phyloP scores from a whole-genome alignment of 352 stramenopile species.

The Globisporangium sylvaticum region DNA sequence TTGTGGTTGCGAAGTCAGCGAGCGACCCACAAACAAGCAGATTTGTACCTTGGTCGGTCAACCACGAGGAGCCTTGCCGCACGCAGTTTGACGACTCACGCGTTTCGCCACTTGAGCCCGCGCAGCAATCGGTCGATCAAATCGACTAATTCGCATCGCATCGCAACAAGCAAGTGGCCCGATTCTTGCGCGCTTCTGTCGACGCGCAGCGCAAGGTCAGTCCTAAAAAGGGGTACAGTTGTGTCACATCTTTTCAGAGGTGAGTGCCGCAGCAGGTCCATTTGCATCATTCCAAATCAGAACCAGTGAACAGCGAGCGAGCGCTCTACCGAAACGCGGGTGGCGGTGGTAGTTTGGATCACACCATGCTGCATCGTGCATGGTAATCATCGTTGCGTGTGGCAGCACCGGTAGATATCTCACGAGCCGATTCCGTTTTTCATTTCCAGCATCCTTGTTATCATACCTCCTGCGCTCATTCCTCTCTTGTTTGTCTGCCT shows the following conservation, averaged over 20 bases:
- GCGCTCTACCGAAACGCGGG: background rate
- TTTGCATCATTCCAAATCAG: background rate
- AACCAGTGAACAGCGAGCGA: background rate
- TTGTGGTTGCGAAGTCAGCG: too few relatives aligned
- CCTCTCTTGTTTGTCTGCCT: background rate
- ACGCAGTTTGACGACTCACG: too few relatives aligned
- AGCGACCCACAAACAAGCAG: too few relatives aligned
- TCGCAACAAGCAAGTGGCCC: background rate
- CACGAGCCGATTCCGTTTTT: background rate
- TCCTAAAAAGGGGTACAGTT: slow-evolving; percentile 1
- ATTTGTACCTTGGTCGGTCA: too few relatives aligned
- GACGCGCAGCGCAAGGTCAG: background rate
- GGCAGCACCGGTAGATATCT: background rate
- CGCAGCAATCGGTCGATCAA: too few relatives aligned
- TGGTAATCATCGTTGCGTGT: background rate
- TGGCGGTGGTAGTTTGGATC: background rate
- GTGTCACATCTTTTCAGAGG: background rate
- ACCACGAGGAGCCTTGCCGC: too few relatives aligned
- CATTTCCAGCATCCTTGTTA: background rate
- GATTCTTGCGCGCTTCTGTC: background rate
- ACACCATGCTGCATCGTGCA: background rate
- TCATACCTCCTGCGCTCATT: background rate
- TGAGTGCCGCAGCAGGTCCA: background rate
- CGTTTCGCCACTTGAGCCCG: too few relatives aligned
- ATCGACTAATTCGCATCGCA: background rate